These are phyloP conservation scores for Wolfiporia cocos DNA, from an alignment of 1,284 basidiomycete genomes.

Conservation along the genomic window DNA sequence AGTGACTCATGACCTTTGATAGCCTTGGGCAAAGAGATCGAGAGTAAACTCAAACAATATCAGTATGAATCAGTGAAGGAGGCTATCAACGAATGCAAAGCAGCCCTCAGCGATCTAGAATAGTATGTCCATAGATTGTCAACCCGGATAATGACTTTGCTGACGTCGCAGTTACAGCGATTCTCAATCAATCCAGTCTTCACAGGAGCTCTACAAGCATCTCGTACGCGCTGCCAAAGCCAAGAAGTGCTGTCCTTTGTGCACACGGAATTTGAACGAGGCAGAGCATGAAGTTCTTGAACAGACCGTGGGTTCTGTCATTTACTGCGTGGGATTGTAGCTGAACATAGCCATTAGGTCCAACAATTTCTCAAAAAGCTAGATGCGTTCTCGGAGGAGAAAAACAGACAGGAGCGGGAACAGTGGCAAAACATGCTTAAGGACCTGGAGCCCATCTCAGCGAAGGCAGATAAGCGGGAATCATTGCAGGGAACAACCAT, in stretches of 20 bases:
- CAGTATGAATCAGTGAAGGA: constrained; percentile 14
- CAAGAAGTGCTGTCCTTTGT: constrained; percentile 71
- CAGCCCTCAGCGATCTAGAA: neutral
- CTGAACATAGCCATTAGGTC: no score
- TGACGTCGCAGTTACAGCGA: constrained; percentile 20
- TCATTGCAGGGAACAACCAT: no score
- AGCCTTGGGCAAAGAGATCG: constrained; percentile 47
- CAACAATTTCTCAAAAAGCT: no score
- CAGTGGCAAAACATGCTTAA: no score
- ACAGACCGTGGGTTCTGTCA: constrained; percentile 49
- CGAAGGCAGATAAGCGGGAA: no score
- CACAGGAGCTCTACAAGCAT: constrained; percentile 53
- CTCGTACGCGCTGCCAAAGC: constrained; percentile 58
- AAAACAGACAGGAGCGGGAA: no score
- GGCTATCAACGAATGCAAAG: neutral
- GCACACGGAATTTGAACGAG: constrained; percentile 64
- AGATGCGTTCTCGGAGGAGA: no score
- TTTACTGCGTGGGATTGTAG: no score
- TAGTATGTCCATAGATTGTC: neutral
- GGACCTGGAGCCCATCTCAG: no score
- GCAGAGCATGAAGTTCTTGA: constrained; percentile 62
- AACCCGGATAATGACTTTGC: neutral
- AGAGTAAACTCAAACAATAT: neutral
- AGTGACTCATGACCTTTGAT: constrained; percentile 15
- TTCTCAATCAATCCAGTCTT: constrained; percentile 26